Base-by-base conservation (phyloP, 805 yeast genomes). In the Pichia eremophila region DNA sequence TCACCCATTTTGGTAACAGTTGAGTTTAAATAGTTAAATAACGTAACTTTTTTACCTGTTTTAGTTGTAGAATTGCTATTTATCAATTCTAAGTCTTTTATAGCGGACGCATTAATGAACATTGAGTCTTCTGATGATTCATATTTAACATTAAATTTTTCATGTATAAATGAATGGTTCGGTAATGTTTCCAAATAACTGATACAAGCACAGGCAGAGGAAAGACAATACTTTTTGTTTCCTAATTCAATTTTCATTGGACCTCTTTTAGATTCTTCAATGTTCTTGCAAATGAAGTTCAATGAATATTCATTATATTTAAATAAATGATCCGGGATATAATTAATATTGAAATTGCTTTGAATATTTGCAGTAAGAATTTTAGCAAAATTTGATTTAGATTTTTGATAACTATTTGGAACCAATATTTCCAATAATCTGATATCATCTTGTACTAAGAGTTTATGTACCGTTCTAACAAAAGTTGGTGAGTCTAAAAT, bases 1-100 rank as follows among this genome's bases (percentile, higher is more conserved):
- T 56, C 59, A 0, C 79, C 79, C 79, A 74, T 75, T 45, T 65
- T 69, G 0, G 79, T 74, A 0, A 56, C 48, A 0, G 77, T 72
- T 1, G 56, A 51, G 51, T 74, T 65, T 40, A 74, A 50, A 39
- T 62, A 60, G 27, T 67, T 69, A 31, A 65, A 61, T 8, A 75
- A 55, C 0, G 71, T 63, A 9, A 59, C 43, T 0, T 67, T 69
- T 9, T 54, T 59, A 11, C 27, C 9, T 6, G 14, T 39, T 18
- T 54, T 54, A 3, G 40, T 37, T 8, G 61, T 63, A 6, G 55
- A 41, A 3, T 58, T 56, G 51, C 68, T 72, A 10, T 66, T 64
- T 2, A 67, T 56, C 25, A 75, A 52, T 44, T 74, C 75, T 7
- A 74, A 57, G n/a, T 63, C 59, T 18, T 53, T 56, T 5, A 65